Evolutionary conservation across 495 filamentous ascomycete species (phyloP).

Genomic region (Xylaria telfairii): DNA sequence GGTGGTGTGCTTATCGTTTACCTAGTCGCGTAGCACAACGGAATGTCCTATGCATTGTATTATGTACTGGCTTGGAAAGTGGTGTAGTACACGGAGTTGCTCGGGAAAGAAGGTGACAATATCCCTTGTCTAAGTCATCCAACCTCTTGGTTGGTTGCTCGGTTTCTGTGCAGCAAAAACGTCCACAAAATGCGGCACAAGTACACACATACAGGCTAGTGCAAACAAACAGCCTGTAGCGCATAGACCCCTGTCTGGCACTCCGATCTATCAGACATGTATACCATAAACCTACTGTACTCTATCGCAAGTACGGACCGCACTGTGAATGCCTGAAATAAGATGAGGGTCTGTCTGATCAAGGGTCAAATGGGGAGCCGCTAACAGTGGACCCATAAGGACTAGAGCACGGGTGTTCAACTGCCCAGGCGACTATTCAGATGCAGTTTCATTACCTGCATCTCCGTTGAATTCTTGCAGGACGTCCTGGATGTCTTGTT

Average conservation of each 20-base stretch:
- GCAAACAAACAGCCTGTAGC: background rate
- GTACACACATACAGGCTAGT: background rate
- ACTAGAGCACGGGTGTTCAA: background rate
- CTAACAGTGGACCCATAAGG: background rate
- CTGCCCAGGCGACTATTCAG: conserved; percentile 14
- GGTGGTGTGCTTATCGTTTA: background rate
- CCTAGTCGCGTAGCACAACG: background rate
- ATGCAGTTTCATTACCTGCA: conserved; percentile 13
- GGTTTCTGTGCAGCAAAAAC: background rate
- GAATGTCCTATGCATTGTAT: background rate
- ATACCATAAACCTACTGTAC: background rate
- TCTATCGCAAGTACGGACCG: background rate
- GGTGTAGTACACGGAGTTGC: background rate
- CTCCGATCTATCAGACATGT: background rate
- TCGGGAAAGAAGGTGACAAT: background rate
- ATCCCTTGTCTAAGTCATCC: background rate
- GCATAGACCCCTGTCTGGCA: background rate
- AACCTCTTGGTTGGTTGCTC: background rate
- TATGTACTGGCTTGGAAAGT: background rate
- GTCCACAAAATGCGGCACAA: background rate
- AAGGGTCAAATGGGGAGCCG: background rate
- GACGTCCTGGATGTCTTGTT: conserved; percentile 56
- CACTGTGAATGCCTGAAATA: background rate
- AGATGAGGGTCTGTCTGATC: background rate
- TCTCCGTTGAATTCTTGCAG: conserved; percentile 23